Evolutionary conservation across 169 alveolate genomes (phyloP).

Genomic region (Eimeria maxima): DNA sequence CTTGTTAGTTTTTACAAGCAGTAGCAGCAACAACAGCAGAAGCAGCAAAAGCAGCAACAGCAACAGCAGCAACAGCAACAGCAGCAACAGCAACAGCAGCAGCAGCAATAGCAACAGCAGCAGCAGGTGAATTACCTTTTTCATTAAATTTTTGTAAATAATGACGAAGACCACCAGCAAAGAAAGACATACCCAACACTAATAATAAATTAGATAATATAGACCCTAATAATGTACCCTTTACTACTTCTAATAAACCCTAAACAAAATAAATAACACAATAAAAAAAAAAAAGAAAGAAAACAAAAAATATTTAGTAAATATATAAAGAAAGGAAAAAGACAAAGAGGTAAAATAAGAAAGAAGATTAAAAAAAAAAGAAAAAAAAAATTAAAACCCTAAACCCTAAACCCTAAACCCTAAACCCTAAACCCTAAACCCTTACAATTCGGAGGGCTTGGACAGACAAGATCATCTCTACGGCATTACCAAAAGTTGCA

Average conservation of each 20-base stretch:
- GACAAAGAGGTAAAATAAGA: too few relatives aligned
- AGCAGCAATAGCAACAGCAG: not conserved
- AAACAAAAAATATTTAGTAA: too few relatives aligned
- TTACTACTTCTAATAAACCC: slow-evolving; percentile 92
- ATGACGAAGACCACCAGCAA: slow-evolving; percentile 93
- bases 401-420: not conserved
- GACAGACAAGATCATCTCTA: slow-evolving; percentile 93
- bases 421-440: not conserved
- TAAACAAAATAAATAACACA: slow-evolving; percentile 64
- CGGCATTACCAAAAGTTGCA: slow-evolving; percentile 95
- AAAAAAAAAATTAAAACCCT: too few relatives aligned
- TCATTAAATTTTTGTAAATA: slow-evolving; percentile 92
- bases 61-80: too few relatives aligned
- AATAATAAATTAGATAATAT: slow-evolving; percentile 91
- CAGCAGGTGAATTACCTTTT: slow-evolving; percentile 78
- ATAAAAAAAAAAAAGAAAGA: too few relatives aligned
- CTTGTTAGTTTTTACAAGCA: too few relatives aligned
- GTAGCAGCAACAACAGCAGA: too few relatives aligned
- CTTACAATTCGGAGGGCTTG: slow-evolving; percentile 88
- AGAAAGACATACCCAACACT: slow-evolving; percentile 93
- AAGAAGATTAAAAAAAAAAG: too few relatives aligned
- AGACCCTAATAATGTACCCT: slow-evolving; percentile 93
- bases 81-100: too few relatives aligned
- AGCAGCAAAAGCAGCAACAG: too few relatives aligned
- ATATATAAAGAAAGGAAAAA: too few relatives aligned